A percentile compares a stretch with the other conserved stretches of the same genome.
Conservation (phyloP, 1,284 basidiomycete genomes). For the Apiotrichum gamsii region DNA sequence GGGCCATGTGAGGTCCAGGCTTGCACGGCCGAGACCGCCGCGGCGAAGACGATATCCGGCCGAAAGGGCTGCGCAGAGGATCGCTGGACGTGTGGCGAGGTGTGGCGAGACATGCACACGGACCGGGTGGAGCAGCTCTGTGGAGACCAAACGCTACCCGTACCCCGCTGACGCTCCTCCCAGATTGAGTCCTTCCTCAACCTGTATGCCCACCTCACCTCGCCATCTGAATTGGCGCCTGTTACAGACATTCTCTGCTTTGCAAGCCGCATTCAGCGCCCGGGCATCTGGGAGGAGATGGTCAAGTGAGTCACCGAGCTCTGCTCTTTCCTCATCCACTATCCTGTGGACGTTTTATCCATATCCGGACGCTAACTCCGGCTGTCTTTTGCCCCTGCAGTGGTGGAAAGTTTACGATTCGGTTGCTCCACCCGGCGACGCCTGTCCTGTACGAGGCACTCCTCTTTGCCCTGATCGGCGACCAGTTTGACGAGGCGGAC, state of each 20-base stretch:
- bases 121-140: too few species aligned
- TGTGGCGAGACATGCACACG: too few species aligned
- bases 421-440: constrained; percentile 42
- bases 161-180: too few species aligned
- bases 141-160: too few species aligned
- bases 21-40: too few species aligned
- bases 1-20: too few species aligned
- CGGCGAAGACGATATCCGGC: too few species aligned
- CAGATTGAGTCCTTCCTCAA: constrained; percentile 49
- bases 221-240: constrained; percentile 43
- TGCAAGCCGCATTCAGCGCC: constrained; percentile 41
- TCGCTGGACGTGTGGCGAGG: too few species aligned
- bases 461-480: constrained; percentile 44
- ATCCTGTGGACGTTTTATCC: neutral
- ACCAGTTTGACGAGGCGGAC: constrained; percentile 48
- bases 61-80: too few species aligned
- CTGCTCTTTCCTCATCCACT: neutral
- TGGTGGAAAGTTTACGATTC: constrained; percentile 44
- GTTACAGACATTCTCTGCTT: constrained; percentile 48
- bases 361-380: constrained; percentile 2
- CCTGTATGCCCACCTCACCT: constrained; percentile 46
- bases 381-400: too few species aligned
- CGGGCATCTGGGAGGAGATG: constrained; percentile 49
- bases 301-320: constrained; percentile 35
- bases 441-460: constrained; percentile 44